Evolutionary conservation across 441 rosid species (phyloP), one percentile per base, ranked within the genome.

Genomic region (California macrophylla): DNA sequence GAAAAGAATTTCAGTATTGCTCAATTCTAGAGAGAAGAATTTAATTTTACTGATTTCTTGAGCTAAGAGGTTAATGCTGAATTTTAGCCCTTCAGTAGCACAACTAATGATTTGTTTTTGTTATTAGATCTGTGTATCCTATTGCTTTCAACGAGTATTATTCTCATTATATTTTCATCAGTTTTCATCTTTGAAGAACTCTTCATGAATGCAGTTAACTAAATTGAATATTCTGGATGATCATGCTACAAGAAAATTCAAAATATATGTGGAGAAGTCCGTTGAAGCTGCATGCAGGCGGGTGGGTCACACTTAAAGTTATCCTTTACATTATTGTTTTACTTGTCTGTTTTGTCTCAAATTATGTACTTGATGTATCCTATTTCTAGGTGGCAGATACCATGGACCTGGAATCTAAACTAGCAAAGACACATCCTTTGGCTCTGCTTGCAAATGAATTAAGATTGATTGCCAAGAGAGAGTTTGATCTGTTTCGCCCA

Each of bases 381-480:
- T 78, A 42, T 79, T 74, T 66, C 65, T 78, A 95, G 98, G 95
- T 80, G 73, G 86, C 85, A 67, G 82, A 82, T 75, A 75, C 82
- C 76, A 66, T 86, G 64, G 83, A 83, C 69, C 76, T 84, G 79
- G 89, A 83, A 78, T 84, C 86, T 72, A 81, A 82, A 77, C 82
- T 72, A 71, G 84, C 82, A 73, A 83, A 83, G 75, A 76, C 58
- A 12, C 97, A 88, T 79, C 93, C 92, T 69, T 82, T 95, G 78
- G 92, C 93, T 74, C 72, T 89, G 75, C 95, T 95, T 71, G 99
- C 95, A 69, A 83, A 84, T 76, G 96, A 91, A 80, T 82, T 95
- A 66, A 82, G 82, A 74, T 76, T 79, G 80, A 79, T 92, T 75
- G 96, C 93, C 23, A 87, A 89, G 81, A 87, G 84, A 78, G 98